A percentile compares a stretch with the other conserved stretches of the same genome.
These are phyloP conservation scores for Corchorus olitorius DNA, from an alignment of 345 rosid genomes.

Conservation along the genomic window DNA sequence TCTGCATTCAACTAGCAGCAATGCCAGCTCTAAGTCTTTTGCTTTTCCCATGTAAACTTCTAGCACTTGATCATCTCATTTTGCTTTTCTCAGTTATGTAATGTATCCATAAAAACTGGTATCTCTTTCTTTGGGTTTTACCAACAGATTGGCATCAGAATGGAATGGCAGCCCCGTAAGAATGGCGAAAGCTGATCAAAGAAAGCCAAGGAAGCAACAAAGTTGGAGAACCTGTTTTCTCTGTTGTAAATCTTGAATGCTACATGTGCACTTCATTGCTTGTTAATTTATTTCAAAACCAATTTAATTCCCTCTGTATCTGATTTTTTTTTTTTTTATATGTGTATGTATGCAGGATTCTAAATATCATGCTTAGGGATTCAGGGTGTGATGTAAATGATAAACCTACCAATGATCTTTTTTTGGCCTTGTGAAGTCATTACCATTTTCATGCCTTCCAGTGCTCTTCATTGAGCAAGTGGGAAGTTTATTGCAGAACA, in stretches of 20 bases:
- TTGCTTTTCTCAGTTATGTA: background rate
- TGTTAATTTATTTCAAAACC: background rate
- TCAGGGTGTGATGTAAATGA: background rate
- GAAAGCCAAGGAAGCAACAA: slow-evolving; percentile 22
- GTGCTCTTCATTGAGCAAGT: background rate
- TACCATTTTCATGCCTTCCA: slow-evolving; percentile 2
- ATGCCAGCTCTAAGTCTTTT: slow-evolving; percentile 36
- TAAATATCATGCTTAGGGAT: background rate
- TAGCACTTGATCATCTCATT: background rate
- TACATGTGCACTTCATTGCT: background rate
- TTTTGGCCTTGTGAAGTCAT: background rate
- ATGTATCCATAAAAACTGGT: background rate
- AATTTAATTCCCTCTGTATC: background rate
- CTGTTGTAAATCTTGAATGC: slow-evolving; percentile 41
- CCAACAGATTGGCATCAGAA: slow-evolving; percentile 39
- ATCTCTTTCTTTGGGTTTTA: background rate
- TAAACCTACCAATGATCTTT: no score
- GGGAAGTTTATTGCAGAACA: background rate
- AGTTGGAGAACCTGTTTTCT: slow-evolving; percentile 35
- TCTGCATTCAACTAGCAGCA: slow-evolving; percentile 32
- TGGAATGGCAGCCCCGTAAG: slow-evolving; percentile 53
- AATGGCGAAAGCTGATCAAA: slow-evolving; percentile 37
- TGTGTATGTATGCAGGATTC: background rate
- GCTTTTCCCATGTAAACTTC: slow-evolving; percentile 49
- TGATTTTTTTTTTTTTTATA: background rate